phyloP scores from a whole-genome alignment of 345 rosid species.

The Lumnitzera racemosa region DNA sequence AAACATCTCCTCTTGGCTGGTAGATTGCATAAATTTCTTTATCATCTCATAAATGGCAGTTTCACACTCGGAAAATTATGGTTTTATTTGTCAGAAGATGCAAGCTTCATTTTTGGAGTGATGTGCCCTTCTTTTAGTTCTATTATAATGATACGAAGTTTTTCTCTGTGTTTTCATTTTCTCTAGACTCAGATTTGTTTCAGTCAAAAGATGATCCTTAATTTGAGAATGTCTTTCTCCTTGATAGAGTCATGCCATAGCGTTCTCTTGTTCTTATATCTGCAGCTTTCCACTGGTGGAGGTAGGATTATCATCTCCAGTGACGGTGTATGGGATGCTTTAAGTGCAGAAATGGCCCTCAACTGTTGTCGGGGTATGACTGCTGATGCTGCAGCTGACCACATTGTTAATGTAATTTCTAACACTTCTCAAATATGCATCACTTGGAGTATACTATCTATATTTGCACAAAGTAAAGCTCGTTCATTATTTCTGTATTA shows the following conservation, averaged over 20 bases:
- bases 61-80: too few relatives aligned
- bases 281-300: slow-evolving; percentile 87
- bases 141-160: too few relatives aligned
- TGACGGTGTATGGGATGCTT: slow-evolving; percentile 99
- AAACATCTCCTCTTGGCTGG: too few relatives aligned
- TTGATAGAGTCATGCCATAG: too few relatives aligned
- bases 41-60: too few relatives aligned
- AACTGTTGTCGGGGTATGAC: slow-evolving; percentile 90
- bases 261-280: background rate
- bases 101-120: too few relatives aligned
- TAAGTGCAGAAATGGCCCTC: slow-evolving; percentile 73
- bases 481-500: slow-evolving; percentile 7
- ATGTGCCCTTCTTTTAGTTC: too few relatives aligned
- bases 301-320: slow-evolving; percentile 90
- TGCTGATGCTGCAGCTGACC: slow-evolving; percentile 83
- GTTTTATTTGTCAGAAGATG: too few relatives aligned
- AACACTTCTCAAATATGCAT: background rate
- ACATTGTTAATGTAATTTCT: slow-evolving; percentile 64
- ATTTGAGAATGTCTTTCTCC: too few relatives aligned
- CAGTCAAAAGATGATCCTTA: background rate
- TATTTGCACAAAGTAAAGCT: background rate
- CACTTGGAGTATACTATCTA: background rate
- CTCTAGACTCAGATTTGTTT: too few relatives aligned
- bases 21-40: too few relatives aligned
- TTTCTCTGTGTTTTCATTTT: too few relatives aligned